A percentile compares a stretch with the other conserved stretches of the same genome.
Conservation (phyloP, 441 rosid genomes). For the Rhodomyrtus psidioides region DNA sequence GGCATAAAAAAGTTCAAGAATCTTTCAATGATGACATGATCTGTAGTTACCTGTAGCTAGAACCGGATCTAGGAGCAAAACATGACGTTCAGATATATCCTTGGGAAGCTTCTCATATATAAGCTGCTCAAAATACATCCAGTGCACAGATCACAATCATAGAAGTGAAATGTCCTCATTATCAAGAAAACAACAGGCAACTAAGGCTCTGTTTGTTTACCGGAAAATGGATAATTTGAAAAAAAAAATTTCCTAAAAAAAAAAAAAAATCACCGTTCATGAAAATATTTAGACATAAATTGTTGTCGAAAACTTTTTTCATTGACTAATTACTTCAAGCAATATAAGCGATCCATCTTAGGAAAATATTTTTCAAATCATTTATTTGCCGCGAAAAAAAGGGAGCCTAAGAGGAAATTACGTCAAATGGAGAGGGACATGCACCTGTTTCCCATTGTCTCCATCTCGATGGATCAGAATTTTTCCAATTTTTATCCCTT, state of each 20-base stretch:
- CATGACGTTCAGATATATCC: conserved; percentile 93
- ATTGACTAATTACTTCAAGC: too few species aligned
- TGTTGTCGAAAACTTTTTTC: too few species aligned
- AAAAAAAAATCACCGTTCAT: too few species aligned
- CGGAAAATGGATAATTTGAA: too few species aligned
- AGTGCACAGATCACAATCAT: neutral
- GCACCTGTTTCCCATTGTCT: conserved; percentile 89
- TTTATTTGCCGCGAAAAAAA: too few species aligned
- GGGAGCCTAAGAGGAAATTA: neutral
- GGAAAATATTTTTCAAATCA: too few species aligned
- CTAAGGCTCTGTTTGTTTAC: neutral
- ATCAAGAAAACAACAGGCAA: neutral
- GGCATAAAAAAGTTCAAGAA: neutral
- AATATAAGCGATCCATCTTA: too few species aligned
- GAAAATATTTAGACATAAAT: too few species aligned
- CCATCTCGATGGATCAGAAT: conserved; percentile 93
- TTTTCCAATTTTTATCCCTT: conserved; percentile 94
- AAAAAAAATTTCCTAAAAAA: too few species aligned
- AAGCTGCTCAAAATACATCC: conserved; percentile 39
- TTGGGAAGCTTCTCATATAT: conserved; percentile 98
- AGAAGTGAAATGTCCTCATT: neutral
- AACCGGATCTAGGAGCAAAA: conserved; percentile 92
- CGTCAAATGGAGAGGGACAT: neutral
- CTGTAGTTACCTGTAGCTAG: conserved; percentile 71
- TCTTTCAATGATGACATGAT: neutral